Percentiles rank a stretch among this genome's conserved stretches.
Evolutionary conservation across 441 rosid genomes (phyloP).

Genomic region (Pelargonium exstipulatum): DNA sequence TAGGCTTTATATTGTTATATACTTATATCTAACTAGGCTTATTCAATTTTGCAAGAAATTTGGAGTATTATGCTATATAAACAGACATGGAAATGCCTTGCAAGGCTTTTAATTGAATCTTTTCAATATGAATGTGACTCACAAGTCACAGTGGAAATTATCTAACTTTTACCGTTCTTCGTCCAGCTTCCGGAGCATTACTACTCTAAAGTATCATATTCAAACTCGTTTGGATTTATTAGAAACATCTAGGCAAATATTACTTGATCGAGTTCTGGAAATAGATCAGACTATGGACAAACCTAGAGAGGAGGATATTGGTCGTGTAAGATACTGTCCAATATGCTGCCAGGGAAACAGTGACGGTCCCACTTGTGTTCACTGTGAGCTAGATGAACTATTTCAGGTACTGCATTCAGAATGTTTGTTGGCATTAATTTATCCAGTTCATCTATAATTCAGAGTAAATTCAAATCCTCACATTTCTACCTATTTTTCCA

Average conservation of each 20-base stretch:
- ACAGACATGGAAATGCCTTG: background rate
- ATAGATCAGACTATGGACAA: conserved; percentile 76
- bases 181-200: conserved; percentile 66
- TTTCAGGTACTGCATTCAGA: conserved; percentile 53
- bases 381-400: conserved; percentile 76
- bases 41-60: conserved; percentile 5
- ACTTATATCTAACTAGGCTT: background rate
- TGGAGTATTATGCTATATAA: background rate
- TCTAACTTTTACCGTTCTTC: conserved; percentile 21
- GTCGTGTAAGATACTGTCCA: conserved; percentile 63
- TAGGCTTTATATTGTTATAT: background rate
- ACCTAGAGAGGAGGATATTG: conserved; percentile 77
- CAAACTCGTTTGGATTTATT: conserved; percentile 71
- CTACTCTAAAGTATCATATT: conserved; percentile 71
- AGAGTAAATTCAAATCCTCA: conserved; percentile 15
- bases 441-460: conserved; percentile 1
- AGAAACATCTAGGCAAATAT: conserved; percentile 58
- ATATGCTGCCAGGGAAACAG: conserved; percentile 50
- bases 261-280: conserved; percentile 60
- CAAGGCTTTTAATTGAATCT: background rate
- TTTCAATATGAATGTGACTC: conserved; percentile 12
- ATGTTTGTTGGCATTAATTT: background rate
- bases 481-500: conserved; percentile 26
- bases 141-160: conserved; percentile 8
- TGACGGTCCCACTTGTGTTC: conserved; percentile 79